These are phyloP conservation scores for Sugiyamaella neomexicana DNA, from an alignment of 1,139 yeast species.

Conservation along the genomic window DNA sequence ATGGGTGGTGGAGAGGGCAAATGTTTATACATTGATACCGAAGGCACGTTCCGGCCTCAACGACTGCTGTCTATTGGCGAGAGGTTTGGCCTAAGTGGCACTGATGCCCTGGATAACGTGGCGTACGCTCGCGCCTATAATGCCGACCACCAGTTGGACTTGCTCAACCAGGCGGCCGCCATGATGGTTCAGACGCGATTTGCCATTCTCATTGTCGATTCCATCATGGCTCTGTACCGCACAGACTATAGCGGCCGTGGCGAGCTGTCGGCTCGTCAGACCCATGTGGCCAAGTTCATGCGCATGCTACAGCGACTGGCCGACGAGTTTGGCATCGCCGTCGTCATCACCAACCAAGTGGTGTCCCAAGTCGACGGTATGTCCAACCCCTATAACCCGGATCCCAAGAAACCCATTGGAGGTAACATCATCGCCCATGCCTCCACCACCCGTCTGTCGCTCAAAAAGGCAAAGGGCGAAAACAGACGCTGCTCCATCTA, in stretches of 20 bases:
- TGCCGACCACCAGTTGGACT: constrained; percentile 91
- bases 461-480: constrained; percentile 88
- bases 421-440: constrained; percentile 98
- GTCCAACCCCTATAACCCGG: constrained; percentile 80
- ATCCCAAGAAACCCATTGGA: constrained; percentile 99
- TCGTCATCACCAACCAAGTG: constrained; percentile 96
- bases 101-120: constrained; percentile 91
- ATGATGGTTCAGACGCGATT: constrained; percentile 93
- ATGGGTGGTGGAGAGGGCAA: constrained; percentile 99
- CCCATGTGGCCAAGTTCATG: constrained; percentile 92
- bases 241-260: constrained; percentile 97
- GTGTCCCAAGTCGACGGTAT: constrained; percentile 98
- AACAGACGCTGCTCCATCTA: constrained; percentile 91
- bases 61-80: constrained; percentile 87
- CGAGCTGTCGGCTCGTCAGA: constrained; percentile 91
- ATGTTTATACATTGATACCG: constrained; percentile 94
- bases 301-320: constrained; percentile 89
- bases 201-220: constrained; percentile 81
- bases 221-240: constrained; percentile 93
- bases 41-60: constrained; percentile 93
- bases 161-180: constrained; percentile 85
- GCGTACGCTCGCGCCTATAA: constrained; percentile 97
- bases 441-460: constrained; percentile 86
- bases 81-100: constrained; percentile 90
- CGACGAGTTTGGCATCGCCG: constrained; percentile 97